Evolutionary conservation across 2,329 filamentous ascomycete genomes (phyloP).

Genomic region (Claviceps pusilla): DNA sequence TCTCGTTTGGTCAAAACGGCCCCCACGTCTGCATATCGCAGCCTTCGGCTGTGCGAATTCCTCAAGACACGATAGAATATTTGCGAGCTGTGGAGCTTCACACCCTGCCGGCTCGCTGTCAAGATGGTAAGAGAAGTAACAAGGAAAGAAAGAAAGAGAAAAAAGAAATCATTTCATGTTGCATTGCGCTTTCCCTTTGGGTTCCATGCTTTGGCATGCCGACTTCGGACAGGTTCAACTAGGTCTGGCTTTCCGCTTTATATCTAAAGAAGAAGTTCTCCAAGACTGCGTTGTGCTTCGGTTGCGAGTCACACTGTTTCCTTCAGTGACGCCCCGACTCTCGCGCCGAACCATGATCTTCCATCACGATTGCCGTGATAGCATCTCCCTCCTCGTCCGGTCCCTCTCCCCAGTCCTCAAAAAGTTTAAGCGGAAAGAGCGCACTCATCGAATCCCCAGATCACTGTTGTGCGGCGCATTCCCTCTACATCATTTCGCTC

Average conservation of each 20-base stretch:
- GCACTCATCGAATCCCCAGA: background rate
- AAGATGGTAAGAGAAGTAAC: constrained; percentile 5
- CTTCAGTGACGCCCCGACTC: background rate
- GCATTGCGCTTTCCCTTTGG: constrained; percentile 1
- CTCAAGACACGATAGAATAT: background rate
- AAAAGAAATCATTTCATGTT: background rate
- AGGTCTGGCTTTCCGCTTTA: background rate
- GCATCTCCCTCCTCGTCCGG: background rate
- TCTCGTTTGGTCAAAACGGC: background rate
- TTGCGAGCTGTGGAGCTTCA: constrained; percentile 3
- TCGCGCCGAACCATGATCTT: background rate
- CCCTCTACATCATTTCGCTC: background rate
- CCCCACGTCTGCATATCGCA: constrained; percentile 1
- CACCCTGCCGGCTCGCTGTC: constrained; percentile 3
- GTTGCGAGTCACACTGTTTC: background rate
- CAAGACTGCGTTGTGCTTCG: background rate
- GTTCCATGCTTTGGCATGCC: background rate
- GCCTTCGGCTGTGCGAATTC: constrained; percentile 2
- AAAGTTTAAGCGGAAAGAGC: background rate
- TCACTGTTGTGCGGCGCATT: background rate
- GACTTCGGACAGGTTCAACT: background rate
- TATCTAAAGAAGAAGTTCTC: background rate
- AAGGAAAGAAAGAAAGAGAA: background rate
- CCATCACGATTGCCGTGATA: background rate
- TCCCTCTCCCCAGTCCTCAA: background rate